phyloP scores from a whole-genome alignment of 257 asterid genomes.

The Knoxia roxburghii region DNA sequence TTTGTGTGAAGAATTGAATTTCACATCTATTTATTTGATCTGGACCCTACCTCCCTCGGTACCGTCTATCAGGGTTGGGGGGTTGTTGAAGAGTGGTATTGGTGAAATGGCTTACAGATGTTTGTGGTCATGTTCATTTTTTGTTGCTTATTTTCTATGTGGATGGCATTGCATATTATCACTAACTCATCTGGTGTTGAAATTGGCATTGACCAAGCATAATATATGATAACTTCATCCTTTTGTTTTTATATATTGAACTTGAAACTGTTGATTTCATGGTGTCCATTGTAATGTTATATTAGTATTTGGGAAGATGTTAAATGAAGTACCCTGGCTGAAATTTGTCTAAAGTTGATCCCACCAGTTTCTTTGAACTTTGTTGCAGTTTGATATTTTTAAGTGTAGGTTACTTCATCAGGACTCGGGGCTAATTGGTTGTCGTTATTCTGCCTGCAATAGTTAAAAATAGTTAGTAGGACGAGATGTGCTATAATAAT shows the following conservation, averaged over 20 bases:
- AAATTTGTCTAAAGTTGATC: too few relatives aligned
- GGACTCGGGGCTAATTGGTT: not conserved
- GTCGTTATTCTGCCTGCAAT: too few relatives aligned
- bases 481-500: too few relatives aligned
- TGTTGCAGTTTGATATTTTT: not conserved
- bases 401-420: too few relatives aligned
- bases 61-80: too few relatives aligned
- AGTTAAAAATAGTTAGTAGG: too few relatives aligned
- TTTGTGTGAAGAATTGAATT: not conserved
- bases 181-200: not conserved
- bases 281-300: not conserved
- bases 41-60: not conserved
- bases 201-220: not conserved
- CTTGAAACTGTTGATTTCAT: not conserved
- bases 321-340: not conserved
- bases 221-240: not conserved
- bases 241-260: not conserved
- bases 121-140: not conserved
- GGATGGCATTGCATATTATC: not conserved
- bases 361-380: not conserved
- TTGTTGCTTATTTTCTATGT: not conserved
- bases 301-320: not conserved
- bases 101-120: not conserved
- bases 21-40: not conserved
- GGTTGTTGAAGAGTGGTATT: not conserved